Evolutionary conservation across 768 basidiomycete species (phyloP), one percentile per base, ranked within the genome.

Genomic region (Tricholoma matsutake): DNA sequence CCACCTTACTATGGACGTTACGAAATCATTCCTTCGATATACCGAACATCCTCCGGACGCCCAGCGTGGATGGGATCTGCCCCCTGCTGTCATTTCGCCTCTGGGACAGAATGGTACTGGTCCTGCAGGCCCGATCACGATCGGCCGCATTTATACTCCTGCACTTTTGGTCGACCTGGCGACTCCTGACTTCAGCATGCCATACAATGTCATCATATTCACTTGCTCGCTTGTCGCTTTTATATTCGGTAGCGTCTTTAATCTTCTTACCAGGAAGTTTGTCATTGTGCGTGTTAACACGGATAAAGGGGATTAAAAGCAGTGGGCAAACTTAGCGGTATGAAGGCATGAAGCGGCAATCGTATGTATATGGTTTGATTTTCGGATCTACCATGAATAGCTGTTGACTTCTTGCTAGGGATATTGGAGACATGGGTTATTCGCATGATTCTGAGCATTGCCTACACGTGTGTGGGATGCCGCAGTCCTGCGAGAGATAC

Each of bases 181-280:
- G n/a, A 94, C 94, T 35, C 97, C 96, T 0, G 97, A 98, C 73
- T 98, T 98, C 72, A 95, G 92, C 73, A 98, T 98, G 97, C 97
- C 97, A 1, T 98, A 98, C 78, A 99, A 98, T 76, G 96, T 98
- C 52, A 98, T 98, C 74, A 98, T 98, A 68, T 90, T 98, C 79
- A 94, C 85, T 61, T 93, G 90, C 70, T 94, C 94, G 9, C 78
- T 98, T 43, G 83, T 97, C 56, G 94, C 96, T 51, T 85, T 97
- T 64, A 86, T 96, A 58, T 98, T 99, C 74, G 97, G 96, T 60
- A 92, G 86, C 67, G 75, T 96, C 51, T 94, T 98, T 76, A 98
- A 98, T 68, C 71, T 87, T 54, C 75, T 98, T 73, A 92, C 92
- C 51, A 76, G 96, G 63, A 83, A 83, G 67, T 94, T 94, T 80